phyloP scores from a whole-genome alignment of 495 filamentous ascomycete genomes.

The Penicillium maclennaniae region DNA sequence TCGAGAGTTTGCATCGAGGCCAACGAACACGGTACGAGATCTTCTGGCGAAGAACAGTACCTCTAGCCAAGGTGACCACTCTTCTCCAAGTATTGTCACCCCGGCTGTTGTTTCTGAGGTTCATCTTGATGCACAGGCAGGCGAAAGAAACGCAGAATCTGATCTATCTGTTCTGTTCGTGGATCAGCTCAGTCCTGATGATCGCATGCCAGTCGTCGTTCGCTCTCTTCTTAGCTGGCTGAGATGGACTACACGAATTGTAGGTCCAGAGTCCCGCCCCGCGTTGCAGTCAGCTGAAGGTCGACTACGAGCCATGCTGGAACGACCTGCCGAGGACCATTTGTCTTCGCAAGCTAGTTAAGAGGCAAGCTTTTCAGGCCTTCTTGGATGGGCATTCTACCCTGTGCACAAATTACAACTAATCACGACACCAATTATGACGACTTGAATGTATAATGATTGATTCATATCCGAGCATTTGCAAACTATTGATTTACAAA shows the following conservation, averaged over 20 bases:
- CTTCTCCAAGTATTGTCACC: conserved; percentile 24
- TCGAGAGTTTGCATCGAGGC: conserved; percentile 32
- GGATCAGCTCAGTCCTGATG: not conserved
- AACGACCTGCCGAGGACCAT: conserved; percentile 13
- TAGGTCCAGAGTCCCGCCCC: conserved; percentile 14
- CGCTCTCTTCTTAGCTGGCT: conserved; percentile 40
- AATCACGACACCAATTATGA: conserved; percentile 14
- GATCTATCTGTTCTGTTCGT: not conserved
- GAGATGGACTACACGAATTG: conserved; percentile 21
- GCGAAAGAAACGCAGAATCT: conserved; percentile 5
- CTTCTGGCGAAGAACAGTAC: conserved; percentile 24
- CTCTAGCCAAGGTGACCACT: conserved; percentile 6
- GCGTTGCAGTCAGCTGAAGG: conserved; percentile 35
- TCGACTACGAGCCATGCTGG: conserved; percentile 38
- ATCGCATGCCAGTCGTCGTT: conserved; percentile 21
- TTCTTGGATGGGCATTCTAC: not conserved
- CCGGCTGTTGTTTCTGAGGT: conserved; percentile 42
- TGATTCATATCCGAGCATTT: not conserved
- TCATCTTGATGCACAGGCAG: conserved; percentile 36
- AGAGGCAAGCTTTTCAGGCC: not conserved
- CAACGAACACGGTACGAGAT: conserved; percentile 27
- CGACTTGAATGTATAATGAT: conserved; percentile 5
- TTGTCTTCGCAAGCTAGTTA: not conserved
- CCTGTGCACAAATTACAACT: too few species aligned
- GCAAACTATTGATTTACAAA: not conserved